These are phyloP conservation scores for Entophlyctis luteolus DNA, from an alignment of 192 early-diverging fungal genomes.

Conservation along the genomic window DNA sequence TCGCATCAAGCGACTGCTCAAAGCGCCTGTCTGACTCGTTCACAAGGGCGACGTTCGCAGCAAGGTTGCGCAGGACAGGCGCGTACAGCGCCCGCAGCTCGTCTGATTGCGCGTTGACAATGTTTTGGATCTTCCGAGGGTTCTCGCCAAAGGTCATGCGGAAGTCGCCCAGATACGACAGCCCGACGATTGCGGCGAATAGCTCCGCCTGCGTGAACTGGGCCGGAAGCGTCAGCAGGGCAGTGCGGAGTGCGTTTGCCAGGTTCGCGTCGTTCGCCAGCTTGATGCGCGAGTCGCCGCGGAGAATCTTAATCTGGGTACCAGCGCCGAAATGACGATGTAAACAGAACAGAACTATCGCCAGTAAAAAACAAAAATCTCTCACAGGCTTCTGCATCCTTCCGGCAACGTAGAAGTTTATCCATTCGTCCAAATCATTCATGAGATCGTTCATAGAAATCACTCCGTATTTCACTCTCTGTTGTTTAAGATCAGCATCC, in stretches of 20 bases:
- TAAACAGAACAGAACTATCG: neutral
- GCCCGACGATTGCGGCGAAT: slow-evolving; percentile 71
- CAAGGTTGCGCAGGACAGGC: slow-evolving; percentile 44
- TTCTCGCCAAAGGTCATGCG: slow-evolving; percentile 89
- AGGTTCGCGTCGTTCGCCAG: slow-evolving; percentile 83
- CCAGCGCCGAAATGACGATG: neutral
- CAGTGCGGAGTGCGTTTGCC: slow-evolving; percentile 74
- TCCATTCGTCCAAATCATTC: slow-evolving; percentile 90
- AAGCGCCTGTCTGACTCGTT: slow-evolving; percentile 31
- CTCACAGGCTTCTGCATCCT: slow-evolving; percentile 93
- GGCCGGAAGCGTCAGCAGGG: slow-evolving; percentile 77
- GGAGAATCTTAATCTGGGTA: slow-evolving; percentile 67
- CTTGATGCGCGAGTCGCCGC: slow-evolving; percentile 69
- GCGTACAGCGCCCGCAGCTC: slow-evolving; percentile 51
- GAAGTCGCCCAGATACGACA: slow-evolving; percentile 92
- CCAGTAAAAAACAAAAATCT: neutral
- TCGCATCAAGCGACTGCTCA: slow-evolving; percentile 35
- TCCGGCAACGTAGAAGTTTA: slow-evolving; percentile 90
- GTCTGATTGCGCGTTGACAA: slow-evolving; percentile 75
- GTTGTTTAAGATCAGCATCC: too few relatives aligned
- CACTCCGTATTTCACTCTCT: slow-evolving; percentile 94
- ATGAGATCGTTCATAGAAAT: slow-evolving; percentile 84
- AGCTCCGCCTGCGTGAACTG: slow-evolving; percentile 79
- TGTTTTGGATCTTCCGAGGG: slow-evolving; percentile 92
- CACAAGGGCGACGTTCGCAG: too few relatives aligned